Evolutionary conservation across 768 basidiomycete genomes (phyloP).

Genomic region (Piloderma croceum): DNA sequence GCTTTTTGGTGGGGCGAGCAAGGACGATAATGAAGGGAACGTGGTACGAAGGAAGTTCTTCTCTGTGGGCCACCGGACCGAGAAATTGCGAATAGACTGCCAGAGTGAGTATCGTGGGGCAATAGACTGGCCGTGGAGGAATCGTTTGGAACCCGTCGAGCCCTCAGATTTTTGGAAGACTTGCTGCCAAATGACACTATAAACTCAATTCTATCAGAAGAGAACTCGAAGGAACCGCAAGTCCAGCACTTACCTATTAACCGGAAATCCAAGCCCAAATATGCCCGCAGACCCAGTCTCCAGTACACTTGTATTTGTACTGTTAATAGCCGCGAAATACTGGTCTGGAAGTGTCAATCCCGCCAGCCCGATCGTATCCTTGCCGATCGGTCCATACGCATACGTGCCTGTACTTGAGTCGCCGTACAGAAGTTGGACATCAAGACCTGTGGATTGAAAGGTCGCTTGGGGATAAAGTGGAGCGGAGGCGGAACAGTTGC

Average conservation of each 20-base stretch:
- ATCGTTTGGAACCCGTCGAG: no score
- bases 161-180: constrained; percentile 31
- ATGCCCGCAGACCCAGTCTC: constrained; percentile 59
- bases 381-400: constrained; percentile 59
- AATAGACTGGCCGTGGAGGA: no score
- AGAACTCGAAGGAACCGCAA: neutral
- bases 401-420: constrained; percentile 68
- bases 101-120: no score
- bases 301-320: constrained; percentile 60
- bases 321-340: constrained; percentile 59
- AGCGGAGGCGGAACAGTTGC: constrained; percentile 40
- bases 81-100: no score
- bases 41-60: no score
- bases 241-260: constrained; percentile 48
- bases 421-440: constrained; percentile 55
- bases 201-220: constrained; percentile 2
- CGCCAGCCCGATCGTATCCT: constrained; percentile 50
- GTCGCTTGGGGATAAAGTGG: constrained; percentile 40
- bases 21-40: no score
- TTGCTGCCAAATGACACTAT: constrained; percentile 43
- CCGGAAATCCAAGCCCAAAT: constrained; percentile 70
- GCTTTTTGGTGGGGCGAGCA: no score
- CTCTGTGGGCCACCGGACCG: no score
- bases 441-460: constrained; percentile 26
- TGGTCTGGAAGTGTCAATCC: constrained; percentile 46